Evolutionary conservation across 345 rosid genomes (phyloP), one percentile per base, ranked within the genome.

Genomic region (Eucalyptus paniculata): DNA sequence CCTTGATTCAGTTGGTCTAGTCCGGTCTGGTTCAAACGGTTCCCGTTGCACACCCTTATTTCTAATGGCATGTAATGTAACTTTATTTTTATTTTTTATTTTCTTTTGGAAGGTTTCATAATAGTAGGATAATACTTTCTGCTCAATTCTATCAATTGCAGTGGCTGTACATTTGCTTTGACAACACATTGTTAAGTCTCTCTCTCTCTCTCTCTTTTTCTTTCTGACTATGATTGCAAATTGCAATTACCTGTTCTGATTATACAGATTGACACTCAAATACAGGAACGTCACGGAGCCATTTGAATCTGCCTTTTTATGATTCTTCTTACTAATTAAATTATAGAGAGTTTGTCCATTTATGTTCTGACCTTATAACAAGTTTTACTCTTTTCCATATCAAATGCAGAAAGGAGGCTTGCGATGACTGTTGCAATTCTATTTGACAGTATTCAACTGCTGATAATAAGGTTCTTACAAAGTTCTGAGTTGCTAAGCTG

Each of bases 11-110:
- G 45, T 44, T 44, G 45, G 42, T 42, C 42, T 2, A 2, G 8
- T 42, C 44, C 44, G 44, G 44, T 42, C 44, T n/a, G n/a, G n/a
- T n/a, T 2, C 1, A 2, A 44, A 1, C 2, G 45, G 0, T 44
- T 44, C n/a, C 9, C 45, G 2, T 44, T 44, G 2, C 45, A 7
- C 45, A 44, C 9, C 9, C 9, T 2, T 44, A 44, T 44, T 44
- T 0, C 9, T 44, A 44, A 44, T 44, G 45, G 45, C 45, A 7
- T 44, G 45, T 44, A 7, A 44, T 44, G 45, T 44, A 44, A 44
- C 9, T 7, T 44, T 44, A 44, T 44, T 44, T 6, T 42, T 44
- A n/a, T n/a, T 42, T 42, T 42, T 2, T 44, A 44, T 44, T 44
- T 44, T 44, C 45, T 44, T 44, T n/a, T 44, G 7, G 45, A 44